Evolutionary conservation across 768 basidiomycete genomes (phyloP), one percentile per base, ranked within the genome.

Genomic region (Hygrophoropsis aurantiaca): DNA sequence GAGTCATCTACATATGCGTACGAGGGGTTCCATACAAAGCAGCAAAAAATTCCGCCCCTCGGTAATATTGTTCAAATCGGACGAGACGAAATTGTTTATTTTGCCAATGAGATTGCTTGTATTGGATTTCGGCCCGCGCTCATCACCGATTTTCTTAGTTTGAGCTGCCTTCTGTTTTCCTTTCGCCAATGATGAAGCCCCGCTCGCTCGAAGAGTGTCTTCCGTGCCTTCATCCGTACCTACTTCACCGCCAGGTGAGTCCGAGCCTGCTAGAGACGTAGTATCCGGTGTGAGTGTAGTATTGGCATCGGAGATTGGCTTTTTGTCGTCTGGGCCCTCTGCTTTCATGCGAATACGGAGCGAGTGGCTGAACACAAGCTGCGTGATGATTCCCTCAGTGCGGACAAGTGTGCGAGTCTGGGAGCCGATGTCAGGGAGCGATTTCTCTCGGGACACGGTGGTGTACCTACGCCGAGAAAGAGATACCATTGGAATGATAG

Each of bases 31-130:
- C 43, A 45, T 47, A 42, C 53, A 34, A 9, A 45, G 7, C 25
- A 42, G 13, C 13, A 62, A 34, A 40, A 58, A 51, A 38, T 61
- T 54, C 19, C 55, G 51, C 11, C 49, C 55, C 9, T 60, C 55
- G 3, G 27, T 53, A 16, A 56, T 41, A 21, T 56, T 57, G 13
- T 25, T 43, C 36, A 42, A 40, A 42, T 50, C 60, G 39, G 82
- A 81, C 7, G 86, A 81, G 26, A 87, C 78, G 6, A 90, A 66
- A 46, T 88, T 90, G 61, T 85, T 90, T 59, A 91, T 82, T 59
- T 80, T 86, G 9, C 90, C 88, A 30, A 82, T 77, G n/a, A 87
- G 64, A 57, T 84, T 82, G 8, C 66, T 67, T 11, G 65, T 59
- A 38, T 65, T 66, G 5, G 51, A 54, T 13, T 35, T 30, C 11